Conservation (phyloP, 768 basidiomycete genomes). For the Chalciporus piperatus region DNA sequence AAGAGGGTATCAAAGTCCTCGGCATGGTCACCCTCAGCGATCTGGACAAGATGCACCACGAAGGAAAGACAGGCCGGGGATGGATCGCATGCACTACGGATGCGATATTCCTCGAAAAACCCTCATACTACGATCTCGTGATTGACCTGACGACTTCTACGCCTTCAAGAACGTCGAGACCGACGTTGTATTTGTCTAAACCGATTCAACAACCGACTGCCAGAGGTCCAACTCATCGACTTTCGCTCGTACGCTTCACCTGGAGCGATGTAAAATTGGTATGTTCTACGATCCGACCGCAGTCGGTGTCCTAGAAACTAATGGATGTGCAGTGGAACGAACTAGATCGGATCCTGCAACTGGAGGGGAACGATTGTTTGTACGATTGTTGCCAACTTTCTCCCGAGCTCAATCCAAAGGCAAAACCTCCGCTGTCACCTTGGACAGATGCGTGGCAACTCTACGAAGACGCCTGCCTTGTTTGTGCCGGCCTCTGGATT, state of each 20-base stretch:
- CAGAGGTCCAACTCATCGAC: constrained; percentile 47
- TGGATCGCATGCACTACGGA: constrained; percentile 91
- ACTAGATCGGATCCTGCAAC: constrained; percentile 63
- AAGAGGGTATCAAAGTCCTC: constrained; percentile 61
- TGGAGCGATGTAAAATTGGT: constrained; percentile 84
- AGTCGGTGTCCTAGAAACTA: not conserved
- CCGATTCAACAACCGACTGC: constrained; percentile 36
- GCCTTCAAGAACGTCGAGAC: constrained; percentile 57
- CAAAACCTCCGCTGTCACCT: constrained; percentile 38
- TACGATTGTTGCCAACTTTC: constrained; percentile 36
- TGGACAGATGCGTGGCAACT: constrained; percentile 80
- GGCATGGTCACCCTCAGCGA: constrained; percentile 82
- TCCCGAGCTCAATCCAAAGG: constrained; percentile 31
- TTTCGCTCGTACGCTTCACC: constrained; percentile 67
- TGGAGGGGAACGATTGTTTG: constrained; percentile 38
- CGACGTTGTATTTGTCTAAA: constrained; percentile 63
- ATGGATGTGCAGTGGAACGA: constrained; percentile 62
- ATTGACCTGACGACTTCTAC: constrained; percentile 75
- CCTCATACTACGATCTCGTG: constrained; percentile 74
- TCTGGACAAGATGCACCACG: constrained; percentile 56
- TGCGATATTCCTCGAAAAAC: constrained; percentile 79
- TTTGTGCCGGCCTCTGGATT: constrained; percentile 82
- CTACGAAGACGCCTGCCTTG: constrained; percentile 81
- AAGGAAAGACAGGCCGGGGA: constrained; percentile 58
- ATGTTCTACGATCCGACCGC: constrained; percentile 17